Base-by-base conservation (phyloP, 495 filamentous ascomycete genomes). In the Penicillium atrosanguineum region DNA sequence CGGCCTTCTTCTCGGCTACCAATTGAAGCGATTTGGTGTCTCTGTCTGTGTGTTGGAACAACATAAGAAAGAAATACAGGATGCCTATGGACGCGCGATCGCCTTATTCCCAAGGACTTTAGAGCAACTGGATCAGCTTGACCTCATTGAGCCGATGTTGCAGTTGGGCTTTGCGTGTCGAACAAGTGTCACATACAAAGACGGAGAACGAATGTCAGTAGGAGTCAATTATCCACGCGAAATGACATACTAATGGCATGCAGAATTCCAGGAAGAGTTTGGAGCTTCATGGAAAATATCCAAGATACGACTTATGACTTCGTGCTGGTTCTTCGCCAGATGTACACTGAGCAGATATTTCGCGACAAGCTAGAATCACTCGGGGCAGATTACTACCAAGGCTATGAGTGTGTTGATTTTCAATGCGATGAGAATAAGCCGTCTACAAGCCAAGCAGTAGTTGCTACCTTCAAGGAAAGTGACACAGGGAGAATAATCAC, bases 1-100 rank as follows among this genome's bases (percentile, higher is more conserved):
- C 14, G 88, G 88, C 20, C 77, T 91, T 19, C 79, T 89, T 60
- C 79, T 90, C 4, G 69, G 60, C 7, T 74, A 72, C 55, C 69
- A 74, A 55, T 63, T 78, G 21, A 59, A 55, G 6, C 52, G 54
- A 31, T 68, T 69, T 41, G 63, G 70, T 1, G 40, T 53, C 9
- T 47, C 28, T 8, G 28, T 31, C 28, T 31, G 28, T 31, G 28
- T 31, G 28, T n/a, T 75, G 46, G 75, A 79, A 52, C 70, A 76
- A 51, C 49, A 77, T 29, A 45, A 65, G 44, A 76, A 76, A 55
- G 64, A 62, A 2, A 44, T 56, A 3, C 70, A 76, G 46, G 70
- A 71, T 49, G 48, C 54, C 3, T 77, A 75, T 54, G 75, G 75
- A 4, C 65, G 75, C 14, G 75, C 75, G 7, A 77, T 70, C 41